Base-by-base conservation (phyloP, 345 rosid species). In the Noccaea caerulescens region DNA sequence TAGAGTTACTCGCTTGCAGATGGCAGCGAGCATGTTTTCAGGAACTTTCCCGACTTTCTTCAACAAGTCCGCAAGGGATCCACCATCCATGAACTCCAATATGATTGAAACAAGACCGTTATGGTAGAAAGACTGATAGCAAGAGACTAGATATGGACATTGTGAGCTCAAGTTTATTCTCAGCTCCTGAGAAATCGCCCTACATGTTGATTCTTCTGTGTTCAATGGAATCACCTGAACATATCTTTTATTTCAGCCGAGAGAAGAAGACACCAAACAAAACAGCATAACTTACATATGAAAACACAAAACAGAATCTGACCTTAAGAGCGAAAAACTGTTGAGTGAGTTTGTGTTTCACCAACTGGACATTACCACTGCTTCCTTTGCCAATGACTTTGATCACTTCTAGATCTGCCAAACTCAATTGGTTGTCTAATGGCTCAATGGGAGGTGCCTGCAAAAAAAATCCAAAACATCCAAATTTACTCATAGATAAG, bases 291-390 rank as follows among this genome's bases (percentile, higher is more conserved):
- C 52, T 7, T 1, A 27, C 33, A 55, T 13, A 37, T 6, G 18
- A 14, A 6, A 10, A 33, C 4, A 61, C 5, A 14, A 12, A 69
- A 0, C 14, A 41, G 49, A 47, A 37, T 39, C 6, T 27, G 54
- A 91, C 98, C 96, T 94, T 94, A 61, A 91, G 80, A 41, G 99
- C 99, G 70, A 94, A 91, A 71, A 94, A 91, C 65, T 86, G 96
- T 67, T 84, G 86, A 63, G 91, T 85, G 84, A 92, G 91, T 76
- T 94, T 94, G 82, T 94, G 99, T 72, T 87, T 96, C 44, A 94
- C 99, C 73, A 94, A 82, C 51, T 94, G 99, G 53, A 91, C 99
- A 62, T 70, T 84, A 66, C 99, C 90, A 53, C 99, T 88, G 76
- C 78, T 84, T 59, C 99, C 99, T 82, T 94, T 94, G 7, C 99